These are phyloP conservation scores for Pleurotus citrinopileatus DNA, from an alignment of 768 basidiomycete genomes.

Conservation along the genomic window DNA sequence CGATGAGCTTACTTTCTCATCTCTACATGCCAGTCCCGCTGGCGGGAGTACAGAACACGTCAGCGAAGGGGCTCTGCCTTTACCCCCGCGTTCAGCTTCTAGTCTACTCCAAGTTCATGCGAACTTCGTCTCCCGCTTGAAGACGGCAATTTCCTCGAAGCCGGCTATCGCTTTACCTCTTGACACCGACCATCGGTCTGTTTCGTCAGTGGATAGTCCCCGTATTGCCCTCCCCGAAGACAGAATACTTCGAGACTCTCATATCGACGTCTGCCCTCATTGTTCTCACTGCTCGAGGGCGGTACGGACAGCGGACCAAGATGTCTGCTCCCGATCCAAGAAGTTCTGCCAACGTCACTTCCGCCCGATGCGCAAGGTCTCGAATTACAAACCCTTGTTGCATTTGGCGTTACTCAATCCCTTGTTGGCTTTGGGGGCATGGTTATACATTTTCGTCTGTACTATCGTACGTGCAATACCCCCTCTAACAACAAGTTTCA, in stretches of 20 bases:
- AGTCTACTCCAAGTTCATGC: background rate
- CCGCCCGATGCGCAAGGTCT: conserved; percentile 47
- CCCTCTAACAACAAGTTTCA: background rate
- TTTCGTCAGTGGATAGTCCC: background rate
- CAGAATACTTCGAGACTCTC: background rate
- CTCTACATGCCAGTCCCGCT: background rate
- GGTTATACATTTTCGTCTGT: conserved; percentile 74
- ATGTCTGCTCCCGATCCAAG: too few species aligned
- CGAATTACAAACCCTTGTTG: conserved; percentile 62
- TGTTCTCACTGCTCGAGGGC: background rate
- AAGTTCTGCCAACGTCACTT: conserved; percentile 59
- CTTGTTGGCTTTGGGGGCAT: conserved; percentile 68
- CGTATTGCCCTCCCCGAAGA: background rate
- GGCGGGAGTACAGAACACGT: too few species aligned
- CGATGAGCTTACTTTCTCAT: background rate
- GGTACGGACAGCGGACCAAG: conserved; percentile 1
- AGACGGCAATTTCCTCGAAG: background rate
- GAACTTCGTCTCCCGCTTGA: background rate
- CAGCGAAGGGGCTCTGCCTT: too few species aligned
- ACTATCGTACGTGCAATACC: conserved; percentile 58
- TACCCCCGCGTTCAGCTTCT: background rate
- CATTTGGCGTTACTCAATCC: conserved; percentile 75
- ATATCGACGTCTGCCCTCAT: background rate
- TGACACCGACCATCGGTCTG: background rate
- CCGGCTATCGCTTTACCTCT: background rate